A percentile compares a stretch with the other conserved stretches of the same genome.
Conservation (phyloP, 2,329 filamentous ascomycete species). For the Mycogone perniciosa region DNA sequence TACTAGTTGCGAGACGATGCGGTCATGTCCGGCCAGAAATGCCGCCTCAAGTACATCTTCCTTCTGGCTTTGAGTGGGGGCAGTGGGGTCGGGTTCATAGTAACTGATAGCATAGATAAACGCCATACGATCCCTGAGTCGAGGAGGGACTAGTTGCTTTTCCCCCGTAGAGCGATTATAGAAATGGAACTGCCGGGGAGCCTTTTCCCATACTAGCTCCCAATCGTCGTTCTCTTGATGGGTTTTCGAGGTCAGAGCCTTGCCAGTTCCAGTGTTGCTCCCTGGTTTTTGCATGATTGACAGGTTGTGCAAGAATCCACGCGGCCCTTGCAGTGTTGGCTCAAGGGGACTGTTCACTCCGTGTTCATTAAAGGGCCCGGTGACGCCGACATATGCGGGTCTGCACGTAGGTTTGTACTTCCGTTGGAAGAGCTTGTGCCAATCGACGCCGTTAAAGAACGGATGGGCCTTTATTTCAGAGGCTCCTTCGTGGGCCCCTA, state of each 20-base stretch:
- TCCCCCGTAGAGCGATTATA: not conserved
- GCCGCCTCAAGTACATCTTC: too few relatives aligned
- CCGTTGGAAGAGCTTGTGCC: not conserved
- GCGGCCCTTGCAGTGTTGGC: not conserved
- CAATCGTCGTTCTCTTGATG: not conserved
- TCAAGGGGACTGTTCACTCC: not conserved
- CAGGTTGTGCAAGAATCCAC: not conserved
- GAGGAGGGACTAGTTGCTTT: not conserved
- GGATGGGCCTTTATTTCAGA: constrained; percentile 2
- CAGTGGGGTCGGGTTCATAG: too few relatives aligned
- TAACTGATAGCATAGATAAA: too few relatives aligned
- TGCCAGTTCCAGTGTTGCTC: not conserved
- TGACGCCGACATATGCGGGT: not conserved
- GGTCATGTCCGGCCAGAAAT: too few relatives aligned
- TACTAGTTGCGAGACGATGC: too few relatives aligned
- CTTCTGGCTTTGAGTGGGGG: too few relatives aligned
- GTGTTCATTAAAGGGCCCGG: not conserved
- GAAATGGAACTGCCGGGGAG: not conserved
- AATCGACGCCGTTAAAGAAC: constrained; percentile 4
- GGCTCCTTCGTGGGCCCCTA: not conserved
- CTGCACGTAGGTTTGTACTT: constrained; percentile 1
- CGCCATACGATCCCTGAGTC: not conserved
- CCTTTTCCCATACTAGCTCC: not conserved
- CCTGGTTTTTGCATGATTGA: not conserved
- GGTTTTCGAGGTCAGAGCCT: not conserved